Percentiles rank a stretch among this genome's conserved stretches.
Conservation (phyloP, 225 moss, liverwort and hornwort species). For the Neckera pumila region DNA sequence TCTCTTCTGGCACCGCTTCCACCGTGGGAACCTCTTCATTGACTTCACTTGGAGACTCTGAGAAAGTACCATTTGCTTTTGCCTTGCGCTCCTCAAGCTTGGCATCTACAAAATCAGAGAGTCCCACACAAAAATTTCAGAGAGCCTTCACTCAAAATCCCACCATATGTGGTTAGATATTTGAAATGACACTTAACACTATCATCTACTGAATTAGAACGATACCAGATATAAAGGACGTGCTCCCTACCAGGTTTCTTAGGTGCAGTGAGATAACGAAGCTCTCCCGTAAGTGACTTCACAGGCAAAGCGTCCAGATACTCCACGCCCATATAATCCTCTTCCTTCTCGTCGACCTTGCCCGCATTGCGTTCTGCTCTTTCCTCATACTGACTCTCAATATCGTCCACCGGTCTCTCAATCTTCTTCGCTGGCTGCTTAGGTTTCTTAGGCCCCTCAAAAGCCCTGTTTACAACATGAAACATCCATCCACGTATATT, state of each 20-base stretch:
- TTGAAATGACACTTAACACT: neutral
- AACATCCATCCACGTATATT: neutral
- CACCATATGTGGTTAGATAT: neutral
- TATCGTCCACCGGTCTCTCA: constrained; percentile 41
- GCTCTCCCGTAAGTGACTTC: constrained; percentile 80
- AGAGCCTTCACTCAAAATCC: neutral
- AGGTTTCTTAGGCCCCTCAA: constrained; percentile 40
- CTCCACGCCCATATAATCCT: constrained; percentile 35
- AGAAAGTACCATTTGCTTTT: constrained; percentile 25
- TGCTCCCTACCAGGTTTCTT: constrained; percentile 27
- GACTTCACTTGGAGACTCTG: neutral
- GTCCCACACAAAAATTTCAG: neutral
- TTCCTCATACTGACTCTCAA: constrained; percentile 79
- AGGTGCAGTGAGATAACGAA: constrained; percentile 54
- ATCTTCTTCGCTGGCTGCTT: constrained; percentile 25
- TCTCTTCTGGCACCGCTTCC: neutral
- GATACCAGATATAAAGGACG: neutral
- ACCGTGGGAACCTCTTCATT: neutral
- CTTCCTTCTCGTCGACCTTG: constrained; percentile 9
- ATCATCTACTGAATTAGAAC: neutral
- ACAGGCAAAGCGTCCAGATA: constrained; percentile 84
- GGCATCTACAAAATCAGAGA: constrained; percentile 19
- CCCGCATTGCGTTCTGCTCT: constrained; percentile 38
- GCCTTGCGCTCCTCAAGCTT: constrained; percentile 68
- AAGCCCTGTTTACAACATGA: constrained; percentile 6